phyloP scores from a whole-genome alignment of 2,329 filamentous ascomycete species.

The Talaromyces rugulosus region DNA sequence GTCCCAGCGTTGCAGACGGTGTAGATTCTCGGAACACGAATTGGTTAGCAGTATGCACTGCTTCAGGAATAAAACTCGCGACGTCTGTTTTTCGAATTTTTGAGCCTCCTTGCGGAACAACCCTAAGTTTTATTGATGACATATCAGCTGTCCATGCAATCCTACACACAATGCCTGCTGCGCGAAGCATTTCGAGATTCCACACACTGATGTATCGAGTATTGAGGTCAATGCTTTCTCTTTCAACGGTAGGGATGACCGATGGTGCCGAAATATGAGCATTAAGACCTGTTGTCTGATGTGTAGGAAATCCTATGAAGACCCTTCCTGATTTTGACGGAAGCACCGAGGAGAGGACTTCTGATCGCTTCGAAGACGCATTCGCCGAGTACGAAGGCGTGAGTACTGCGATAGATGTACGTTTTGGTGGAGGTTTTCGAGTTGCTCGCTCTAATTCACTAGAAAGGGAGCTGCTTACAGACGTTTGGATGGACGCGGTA shows the following conservation, averaged over 20 bases:
- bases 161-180: constrained; percentile 83
- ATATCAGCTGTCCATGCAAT: constrained; percentile 88
- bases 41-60: constrained; percentile 77
- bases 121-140: constrained; percentile 63
- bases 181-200: constrained; percentile 90
- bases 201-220: constrained; percentile 90
- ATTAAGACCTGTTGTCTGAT: constrained; percentile 90
- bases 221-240: constrained; percentile 94
- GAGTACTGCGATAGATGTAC: constrained; percentile 78
- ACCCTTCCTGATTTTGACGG: constrained; percentile 86
- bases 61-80: constrained; percentile 67
- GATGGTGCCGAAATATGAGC: constrained; percentile 95
- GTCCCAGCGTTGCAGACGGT: constrained; percentile 75
- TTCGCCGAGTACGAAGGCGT: constrained; percentile 87
- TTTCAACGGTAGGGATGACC: constrained; percentile 93
- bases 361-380: constrained; percentile 59
- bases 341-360: constrained; percentile 86
- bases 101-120: constrained; percentile 41
- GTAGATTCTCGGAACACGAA: constrained; percentile 90
- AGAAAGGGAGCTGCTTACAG: constrained; percentile 67
- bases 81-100: constrained; percentile 62
- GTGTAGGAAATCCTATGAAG: constrained; percentile 96
- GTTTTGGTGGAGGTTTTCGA: constrained; percentile 91
- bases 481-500: constrained; percentile 75
- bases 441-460: constrained; percentile 90